Evolutionary conservation across 805 yeast genomes (phyloP).

Genomic region (Candida corydali): DNA sequence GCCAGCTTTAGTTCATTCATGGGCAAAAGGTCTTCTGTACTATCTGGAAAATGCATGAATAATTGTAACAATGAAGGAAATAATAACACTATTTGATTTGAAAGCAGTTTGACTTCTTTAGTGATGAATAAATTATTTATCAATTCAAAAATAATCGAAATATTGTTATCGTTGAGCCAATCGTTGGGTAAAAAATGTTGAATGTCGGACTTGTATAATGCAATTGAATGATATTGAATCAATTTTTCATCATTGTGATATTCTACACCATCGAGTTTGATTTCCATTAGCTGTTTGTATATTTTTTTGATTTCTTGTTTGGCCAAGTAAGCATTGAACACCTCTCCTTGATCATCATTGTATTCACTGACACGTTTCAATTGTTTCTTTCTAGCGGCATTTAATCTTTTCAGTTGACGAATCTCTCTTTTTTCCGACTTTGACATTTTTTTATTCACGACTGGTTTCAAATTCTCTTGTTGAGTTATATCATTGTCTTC

Average conservation of each 20-base stretch:
- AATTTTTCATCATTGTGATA: slow-evolving; percentile 20
- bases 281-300: slow-evolving; percentile 7
- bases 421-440: slow-evolving; percentile 18
- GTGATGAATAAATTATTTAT: slow-evolving; percentile 20
- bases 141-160: slow-evolving; percentile 59
- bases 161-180: slow-evolving; percentile 73
- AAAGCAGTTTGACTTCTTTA: slow-evolving; percentile 9
- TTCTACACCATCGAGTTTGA: not conserved
- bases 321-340: slow-evolving; percentile 13
- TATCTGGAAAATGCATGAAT: slow-evolving; percentile 44
- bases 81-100: slow-evolving; percentile 29
- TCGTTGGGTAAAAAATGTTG: slow-evolving; percentile 56
- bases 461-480: not conserved
- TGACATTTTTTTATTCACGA: slow-evolving; percentile 10
- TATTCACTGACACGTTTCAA: slow-evolving; percentile 10
- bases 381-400: slow-evolving; percentile 16
- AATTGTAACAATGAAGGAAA: slow-evolving; percentile 64
- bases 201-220: slow-evolving; percentile 57
- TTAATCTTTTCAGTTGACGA: slow-evolving; percentile 20
- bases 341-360: not conserved
- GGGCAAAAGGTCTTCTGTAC: slow-evolving; percentile 20
- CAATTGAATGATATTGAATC: slow-evolving; percentile 52
- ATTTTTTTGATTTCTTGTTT: slow-evolving; percentile 17
- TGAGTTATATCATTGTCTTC: not conserved
- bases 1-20: slow-evolving; percentile 26